Evolutionary conservation across 306 rosid genomes (phyloP).

Genomic region (Cucumis cinereus): DNA sequence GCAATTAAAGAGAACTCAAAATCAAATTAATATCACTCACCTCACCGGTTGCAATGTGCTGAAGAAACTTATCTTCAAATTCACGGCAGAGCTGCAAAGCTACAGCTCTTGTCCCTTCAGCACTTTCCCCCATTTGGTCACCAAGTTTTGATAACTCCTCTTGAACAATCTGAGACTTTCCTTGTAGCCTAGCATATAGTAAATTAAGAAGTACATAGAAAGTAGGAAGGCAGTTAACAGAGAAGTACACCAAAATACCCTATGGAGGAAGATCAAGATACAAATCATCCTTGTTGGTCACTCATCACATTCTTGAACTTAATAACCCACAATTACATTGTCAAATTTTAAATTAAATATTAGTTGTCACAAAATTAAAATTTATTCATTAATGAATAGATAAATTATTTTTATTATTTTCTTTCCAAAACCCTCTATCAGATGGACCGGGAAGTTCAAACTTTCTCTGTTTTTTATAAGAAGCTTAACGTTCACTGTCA

Average conservation of each 20-base stretch:
- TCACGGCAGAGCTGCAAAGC: conserved; percentile 98
- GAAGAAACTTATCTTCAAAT: conserved; percentile 94
- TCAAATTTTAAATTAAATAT: neutral
- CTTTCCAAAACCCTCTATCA: neutral
- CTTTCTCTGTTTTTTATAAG: too few species aligned
- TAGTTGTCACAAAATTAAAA: neutral
- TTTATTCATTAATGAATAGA: neutral
- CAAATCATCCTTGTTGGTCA: neutral
- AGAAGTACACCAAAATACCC: neutral
- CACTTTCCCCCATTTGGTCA: conserved; percentile 64
- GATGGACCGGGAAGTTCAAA: neutral
- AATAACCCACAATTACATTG: neutral
- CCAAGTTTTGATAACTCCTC: conserved; percentile 93
- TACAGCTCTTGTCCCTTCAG: conserved; percentile 93
- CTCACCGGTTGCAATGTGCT: conserved; percentile 81
- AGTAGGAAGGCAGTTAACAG: neutral
- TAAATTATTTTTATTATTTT: neutral
- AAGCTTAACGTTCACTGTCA: too few species aligned
- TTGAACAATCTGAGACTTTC: conserved; percentile 85
- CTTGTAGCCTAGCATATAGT: conserved; percentile 62
- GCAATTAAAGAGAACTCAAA: neutral
- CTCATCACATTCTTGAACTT: neutral
- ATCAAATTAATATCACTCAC: conserved; percentile 27
- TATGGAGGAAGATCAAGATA: neutral
- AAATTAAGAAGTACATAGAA: conserved; percentile 2